phyloP scores from a whole-genome alignment of 2,329 filamentous ascomycete species.

The Xylariaceae sp. region DNA sequence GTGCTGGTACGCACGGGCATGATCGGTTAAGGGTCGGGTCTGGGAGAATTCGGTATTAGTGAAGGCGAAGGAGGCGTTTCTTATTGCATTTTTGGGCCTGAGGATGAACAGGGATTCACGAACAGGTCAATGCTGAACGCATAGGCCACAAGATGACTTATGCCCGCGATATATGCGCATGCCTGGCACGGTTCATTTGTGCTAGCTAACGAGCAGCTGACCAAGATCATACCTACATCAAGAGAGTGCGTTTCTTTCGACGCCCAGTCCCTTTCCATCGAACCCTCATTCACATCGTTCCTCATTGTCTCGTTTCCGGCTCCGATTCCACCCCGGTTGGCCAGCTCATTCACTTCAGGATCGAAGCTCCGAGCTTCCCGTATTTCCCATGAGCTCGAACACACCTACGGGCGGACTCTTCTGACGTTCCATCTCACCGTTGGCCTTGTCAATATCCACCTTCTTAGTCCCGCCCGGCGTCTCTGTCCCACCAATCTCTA shows the following conservation, averaged over 20 bases:
- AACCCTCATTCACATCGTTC: no score
- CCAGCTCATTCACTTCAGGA: not conserved
- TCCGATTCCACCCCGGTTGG: no score
- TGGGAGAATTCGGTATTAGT: not conserved
- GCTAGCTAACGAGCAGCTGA: conserved; percentile 13
- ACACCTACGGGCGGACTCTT: conserved; percentile 31
- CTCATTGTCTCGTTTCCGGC: no score
- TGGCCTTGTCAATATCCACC: not conserved
- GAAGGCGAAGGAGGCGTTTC: not conserved
- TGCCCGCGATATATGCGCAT: not conserved
- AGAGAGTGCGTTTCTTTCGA: conserved; percentile 7
- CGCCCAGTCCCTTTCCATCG: conserved; percentile 1
- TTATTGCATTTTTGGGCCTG: not conserved
- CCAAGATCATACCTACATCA: conserved; percentile 19
- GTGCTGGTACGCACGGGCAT: not conserved
- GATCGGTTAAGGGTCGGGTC: not conserved
- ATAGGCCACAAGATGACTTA: not conserved
- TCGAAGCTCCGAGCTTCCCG: conserved; percentile 5
- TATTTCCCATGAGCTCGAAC: conserved; percentile 32
- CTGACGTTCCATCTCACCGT: not conserved
- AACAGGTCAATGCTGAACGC: not conserved
- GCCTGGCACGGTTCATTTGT: not conserved
- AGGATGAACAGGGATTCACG: not conserved
- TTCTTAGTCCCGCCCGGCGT: not conserved
- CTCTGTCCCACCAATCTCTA: conserved; percentile 9